Base-by-base conservation (phyloP, 306 rosid genomes). In the Aeschynomene evenia region DNA sequence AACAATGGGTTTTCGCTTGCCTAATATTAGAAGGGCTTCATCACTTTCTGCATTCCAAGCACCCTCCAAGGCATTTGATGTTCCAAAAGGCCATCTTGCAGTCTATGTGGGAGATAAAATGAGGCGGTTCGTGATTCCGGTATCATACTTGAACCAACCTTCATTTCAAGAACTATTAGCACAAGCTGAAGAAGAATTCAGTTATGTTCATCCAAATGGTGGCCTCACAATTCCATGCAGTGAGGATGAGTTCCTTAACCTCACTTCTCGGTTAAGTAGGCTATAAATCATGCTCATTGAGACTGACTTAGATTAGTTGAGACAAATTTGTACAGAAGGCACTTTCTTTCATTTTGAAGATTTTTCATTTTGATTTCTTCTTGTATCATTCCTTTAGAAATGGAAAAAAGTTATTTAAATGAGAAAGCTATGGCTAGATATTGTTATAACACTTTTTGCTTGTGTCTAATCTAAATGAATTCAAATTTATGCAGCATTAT, bases 81-180 rank as follows among this genome's bases (percentile, higher is more conserved):
- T 85, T 14, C 85, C 83, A 54, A 85, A 80, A 71, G 90, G 85
- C 13, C 48, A 77, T 18, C 56, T 70, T 22, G 72, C 29, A 8
- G 67, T 54, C 11, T 77, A 77, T 54, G 81, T 62, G 61, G 72
- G 81, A 70, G 72, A 70, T 11, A 1, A 16, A 4, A 43, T 53
- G 76, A 53, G n/a, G 7, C 53, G 61, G 26, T 77, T 62, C 0
- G 51, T 77, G 33, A 62, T 77, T 69, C 66, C 53, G 1, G 3
- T 60, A 18, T 68, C 70, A 37, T 33, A 52, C 42, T 71, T 77
- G 42, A 78, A 70, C 18, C 63, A 74, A 9, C 48, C 78, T 7
- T 23, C 28, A 4, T 82, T 77, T 51, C 77, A 73, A 63, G 67
- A 77, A 18, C 58, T 78, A 20, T n/a, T 77, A 36, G n/a, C 58